Evolutionary conservation across 495 filamentous ascomycete genomes (phyloP).

Genomic region (Neurospora sp.): DNA sequence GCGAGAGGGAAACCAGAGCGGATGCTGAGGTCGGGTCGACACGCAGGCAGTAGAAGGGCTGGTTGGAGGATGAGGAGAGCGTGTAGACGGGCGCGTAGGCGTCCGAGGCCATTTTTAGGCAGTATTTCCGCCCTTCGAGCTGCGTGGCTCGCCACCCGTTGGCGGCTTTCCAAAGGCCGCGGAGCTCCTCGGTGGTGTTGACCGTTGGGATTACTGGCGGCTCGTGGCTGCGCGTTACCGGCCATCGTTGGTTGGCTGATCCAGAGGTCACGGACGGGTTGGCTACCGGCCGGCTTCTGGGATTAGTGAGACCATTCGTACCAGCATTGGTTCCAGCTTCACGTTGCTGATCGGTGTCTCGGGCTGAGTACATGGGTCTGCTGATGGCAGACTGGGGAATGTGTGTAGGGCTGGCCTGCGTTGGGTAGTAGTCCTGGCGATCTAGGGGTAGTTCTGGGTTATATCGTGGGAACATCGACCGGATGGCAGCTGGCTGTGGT

Average conservation of each 20-base stretch:
- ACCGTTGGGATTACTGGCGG: slow-evolving; percentile 34
- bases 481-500: slow-evolving; percentile 26
- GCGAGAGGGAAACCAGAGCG: slow-evolving; percentile 40
- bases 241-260: neutral
- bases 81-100: slow-evolving; percentile 42
- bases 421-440: slow-evolving; percentile 60
- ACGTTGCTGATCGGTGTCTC: slow-evolving; percentile 13
- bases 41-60: slow-evolving; percentile 44
- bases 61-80: slow-evolving; percentile 34
- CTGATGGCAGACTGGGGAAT: slow-evolving; percentile 48
- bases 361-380: slow-evolving; percentile 44
- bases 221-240: slow-evolving; percentile 21
- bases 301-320: neutral
- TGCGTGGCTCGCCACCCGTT: slow-evolving; percentile 44
- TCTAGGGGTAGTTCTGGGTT: slow-evolving; percentile 58
- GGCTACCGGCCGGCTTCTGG: slow-evolving; percentile 2
- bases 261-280: slow-evolving; percentile 15
- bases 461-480: slow-evolving; percentile 71
- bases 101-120: slow-evolving; percentile 37
- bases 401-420: slow-evolving; percentile 41
- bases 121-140: slow-evolving; percentile 40
- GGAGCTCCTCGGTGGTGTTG: slow-evolving; percentile 41
- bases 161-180: slow-evolving; percentile 43
- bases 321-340: slow-evolving; percentile 10
- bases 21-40: slow-evolving; percentile 45